Evolutionary conservation across 106 monocot species (phyloP).

Genomic region (Apostasia shenzhenica): DNA sequence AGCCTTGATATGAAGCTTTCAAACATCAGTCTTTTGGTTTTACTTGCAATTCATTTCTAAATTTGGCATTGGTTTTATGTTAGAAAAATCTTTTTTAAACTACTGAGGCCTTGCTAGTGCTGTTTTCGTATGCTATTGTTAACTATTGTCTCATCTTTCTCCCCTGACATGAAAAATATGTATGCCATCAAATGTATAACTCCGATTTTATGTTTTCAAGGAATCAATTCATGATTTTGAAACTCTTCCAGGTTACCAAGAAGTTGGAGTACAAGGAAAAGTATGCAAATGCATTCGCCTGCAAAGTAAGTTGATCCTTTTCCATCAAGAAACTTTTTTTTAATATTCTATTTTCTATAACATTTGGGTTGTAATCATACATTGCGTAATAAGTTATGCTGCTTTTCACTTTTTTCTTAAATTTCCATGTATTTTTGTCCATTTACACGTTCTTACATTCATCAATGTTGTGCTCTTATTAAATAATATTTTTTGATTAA

Average conservation of each 20-base stretch:
- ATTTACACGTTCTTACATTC: slow-evolving; percentile 1
- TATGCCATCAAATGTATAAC: background rate
- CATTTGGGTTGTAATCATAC: too few species aligned
- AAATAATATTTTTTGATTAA: background rate
- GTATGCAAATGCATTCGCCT: slow-evolving; percentile 45
- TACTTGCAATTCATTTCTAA: too few species aligned
- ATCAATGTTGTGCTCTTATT: background rate
- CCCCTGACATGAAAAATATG: too few species aligned
- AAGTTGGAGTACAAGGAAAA: slow-evolving; percentile 22
- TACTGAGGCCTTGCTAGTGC: too few species aligned
- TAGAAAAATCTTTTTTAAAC: too few species aligned
- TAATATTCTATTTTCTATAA: background rate
- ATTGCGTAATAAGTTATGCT: background rate
- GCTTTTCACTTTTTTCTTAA: background rate
- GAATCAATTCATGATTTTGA: background rate
- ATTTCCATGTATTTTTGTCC: background rate
- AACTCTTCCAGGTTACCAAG: slow-evolving; percentile 33
- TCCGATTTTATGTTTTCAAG: background rate
- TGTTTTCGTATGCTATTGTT: too few species aligned
- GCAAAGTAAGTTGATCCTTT: slow-evolving; percentile 34
- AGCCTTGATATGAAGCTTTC: too few species aligned
- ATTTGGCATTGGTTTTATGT: too few species aligned
- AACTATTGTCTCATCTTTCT: too few species aligned
- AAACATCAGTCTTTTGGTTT: too few species aligned
- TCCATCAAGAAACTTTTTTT: background rate